Conservation (phyloP, 2,329 filamentous ascomycete species). For the Magnaporthales sp. region DNA sequence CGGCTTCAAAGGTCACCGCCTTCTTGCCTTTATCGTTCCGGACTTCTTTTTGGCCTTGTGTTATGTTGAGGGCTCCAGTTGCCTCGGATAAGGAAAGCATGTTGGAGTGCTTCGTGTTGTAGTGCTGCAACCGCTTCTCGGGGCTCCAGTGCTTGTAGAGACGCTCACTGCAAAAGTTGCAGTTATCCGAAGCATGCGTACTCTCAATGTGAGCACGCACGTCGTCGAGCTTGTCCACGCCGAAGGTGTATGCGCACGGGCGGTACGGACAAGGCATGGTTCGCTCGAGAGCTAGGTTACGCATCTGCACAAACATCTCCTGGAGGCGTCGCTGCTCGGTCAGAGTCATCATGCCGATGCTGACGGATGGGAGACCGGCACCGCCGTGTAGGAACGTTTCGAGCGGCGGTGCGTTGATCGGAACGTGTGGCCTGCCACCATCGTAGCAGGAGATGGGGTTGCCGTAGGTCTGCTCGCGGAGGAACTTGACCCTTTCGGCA, state of each 20-base stretch:
- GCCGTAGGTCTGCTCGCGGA: background rate
- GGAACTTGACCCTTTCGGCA: background rate
- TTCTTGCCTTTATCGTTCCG: background rate
- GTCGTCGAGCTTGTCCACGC: background rate
- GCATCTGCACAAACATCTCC: background rate
- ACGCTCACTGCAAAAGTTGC: conserved; percentile 6
- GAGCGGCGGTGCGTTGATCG: background rate
- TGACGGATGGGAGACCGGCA: background rate
- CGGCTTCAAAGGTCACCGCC: background rate
- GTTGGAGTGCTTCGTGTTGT: background rate
- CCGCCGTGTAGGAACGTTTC: background rate
- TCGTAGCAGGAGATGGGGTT: background rate
- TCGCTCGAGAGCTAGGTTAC: background rate
- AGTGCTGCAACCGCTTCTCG: conserved; percentile 4
- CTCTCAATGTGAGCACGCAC: background rate
- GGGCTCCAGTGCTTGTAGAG: conserved; percentile 5
- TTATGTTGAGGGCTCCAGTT: background rate
- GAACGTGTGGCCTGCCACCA: background rate
- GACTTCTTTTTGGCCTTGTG: background rate
- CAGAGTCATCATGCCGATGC: conserved; percentile 4
- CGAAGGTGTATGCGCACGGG: background rate
- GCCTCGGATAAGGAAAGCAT: background rate
- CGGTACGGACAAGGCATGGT: conserved; percentile 3
- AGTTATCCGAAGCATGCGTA: background rate
- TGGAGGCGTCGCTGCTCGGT: background rate